Base-by-base conservation (phyloP, 2,329 filamentous ascomycete genomes). In the Teratosphaeria zuluensis region DNA sequence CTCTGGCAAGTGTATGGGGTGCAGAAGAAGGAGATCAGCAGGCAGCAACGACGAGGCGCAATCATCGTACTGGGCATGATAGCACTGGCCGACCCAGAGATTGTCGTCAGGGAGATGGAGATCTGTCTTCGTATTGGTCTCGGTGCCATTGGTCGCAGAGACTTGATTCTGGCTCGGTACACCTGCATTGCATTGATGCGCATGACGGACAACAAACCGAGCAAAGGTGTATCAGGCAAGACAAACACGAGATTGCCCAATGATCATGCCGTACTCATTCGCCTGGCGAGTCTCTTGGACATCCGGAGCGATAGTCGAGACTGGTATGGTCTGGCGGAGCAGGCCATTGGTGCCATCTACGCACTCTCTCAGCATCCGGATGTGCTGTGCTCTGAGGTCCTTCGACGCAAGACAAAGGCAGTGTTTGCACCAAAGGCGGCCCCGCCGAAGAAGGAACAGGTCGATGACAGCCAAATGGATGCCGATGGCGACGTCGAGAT, bases 61-160 rank as follows among this genome's bases (percentile, higher is more conserved):
- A 97, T 99, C 70, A 97, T 99, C 63, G 89, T 97, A 6, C 80
- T 99, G 2, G 92, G 95, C 16, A 99, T 99, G 95, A 81, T 99
- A 56, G 92, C 92, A 4, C 86, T 94, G 2, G 94, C 95, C 1
- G 90, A 89, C 62, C 91, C 92, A 0, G 89, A 96, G 63, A 94
- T 99, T 61, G 90, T 95, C 1, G 88, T 96, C 14, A 90, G 89
- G 60, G 92, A 99, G 73, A 95, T 97, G 78, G 92, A 97, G 73
- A 88, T 88, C 0, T 96, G 96, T 83, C 79, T 99, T 19, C 84
- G 89, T 12, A 95, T 95, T 55, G 94, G 94, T 16, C 81, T 99
- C 6, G 92, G 92, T 28, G 76, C 81, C 12, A 81, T 92, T 58
- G 95, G 94, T 51, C 84, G 88, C 66, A 81, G 83, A 33, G 94